Evolutionary conservation across 306 rosid species (phyloP).

Genomic region (Prunus mongolica): DNA sequence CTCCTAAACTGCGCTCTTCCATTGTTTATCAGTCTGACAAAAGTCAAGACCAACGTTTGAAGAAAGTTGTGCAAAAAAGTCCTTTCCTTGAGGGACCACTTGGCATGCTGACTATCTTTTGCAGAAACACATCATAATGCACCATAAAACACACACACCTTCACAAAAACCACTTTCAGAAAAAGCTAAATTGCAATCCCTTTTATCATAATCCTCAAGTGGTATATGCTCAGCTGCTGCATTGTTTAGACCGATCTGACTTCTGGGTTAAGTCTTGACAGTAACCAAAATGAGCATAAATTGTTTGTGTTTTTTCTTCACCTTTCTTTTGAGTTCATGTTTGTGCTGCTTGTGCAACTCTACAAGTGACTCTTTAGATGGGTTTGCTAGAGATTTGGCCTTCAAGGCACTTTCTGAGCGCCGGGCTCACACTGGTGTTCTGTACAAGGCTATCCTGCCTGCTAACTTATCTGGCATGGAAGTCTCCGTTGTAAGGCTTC

Average conservation of each 20-base stretch:
- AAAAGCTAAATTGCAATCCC: background rate
- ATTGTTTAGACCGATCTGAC: background rate
- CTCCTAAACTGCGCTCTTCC: background rate
- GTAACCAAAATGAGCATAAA: slow-evolving; percentile 33
- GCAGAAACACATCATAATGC: slow-evolving; percentile 19
- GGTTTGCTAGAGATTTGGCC: slow-evolving; percentile 55
- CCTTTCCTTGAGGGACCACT: slow-evolving; percentile 32
- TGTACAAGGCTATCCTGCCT: slow-evolving; percentile 55
- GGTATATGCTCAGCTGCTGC: background rate
- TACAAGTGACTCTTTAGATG: slow-evolving; percentile 46
- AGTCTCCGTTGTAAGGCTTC: slow-evolving; percentile 56
- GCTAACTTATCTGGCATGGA: slow-evolving; percentile 65
- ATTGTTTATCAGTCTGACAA: background rate
- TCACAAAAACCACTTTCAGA: background rate
- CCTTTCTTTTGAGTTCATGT: slow-evolving; percentile 34
- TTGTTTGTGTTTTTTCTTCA: slow-evolving; percentile 9
- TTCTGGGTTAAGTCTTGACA: background rate
- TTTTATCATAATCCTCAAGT: background rate
- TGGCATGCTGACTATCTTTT: slow-evolving; percentile 33
- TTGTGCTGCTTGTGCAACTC: slow-evolving; percentile 36
- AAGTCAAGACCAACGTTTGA: slow-evolving; percentile 21
- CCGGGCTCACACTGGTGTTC: slow-evolving; percentile 60
- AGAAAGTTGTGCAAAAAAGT: slow-evolving; percentile 12
- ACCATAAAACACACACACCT: slow-evolving; percentile 3
- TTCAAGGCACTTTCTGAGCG: slow-evolving; percentile 40